Conservation (phyloP, 768 basidiomycete species). For the Gautieria morchelliformis region DNA sequence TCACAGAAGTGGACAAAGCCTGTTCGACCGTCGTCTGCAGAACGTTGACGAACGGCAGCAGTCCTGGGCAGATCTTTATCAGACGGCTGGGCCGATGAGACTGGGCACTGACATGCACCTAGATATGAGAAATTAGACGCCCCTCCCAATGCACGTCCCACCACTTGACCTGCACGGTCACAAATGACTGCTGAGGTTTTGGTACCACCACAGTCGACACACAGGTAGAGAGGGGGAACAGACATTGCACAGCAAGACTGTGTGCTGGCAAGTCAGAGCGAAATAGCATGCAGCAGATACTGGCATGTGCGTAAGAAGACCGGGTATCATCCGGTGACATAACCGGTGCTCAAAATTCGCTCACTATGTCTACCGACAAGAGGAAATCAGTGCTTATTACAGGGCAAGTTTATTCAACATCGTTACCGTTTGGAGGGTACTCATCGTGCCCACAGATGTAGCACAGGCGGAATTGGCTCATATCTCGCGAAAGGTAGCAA, state of each 20-base stretch:
- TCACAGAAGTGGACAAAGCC: conserved; percentile 18
- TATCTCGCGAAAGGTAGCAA: conserved; percentile 1
- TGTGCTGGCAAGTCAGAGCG: too few species aligned
- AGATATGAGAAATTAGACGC: conserved; percentile 85
- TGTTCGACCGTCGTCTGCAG: not conserved
- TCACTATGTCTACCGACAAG: not conserved
- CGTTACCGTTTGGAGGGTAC: not conserved
- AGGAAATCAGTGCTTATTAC: conserved; percentile 4
- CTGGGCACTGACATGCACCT: conserved; percentile 19
- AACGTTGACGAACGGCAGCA: conserved; percentile 10
- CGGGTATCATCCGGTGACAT: too few species aligned
- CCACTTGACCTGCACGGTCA: conserved; percentile 43
- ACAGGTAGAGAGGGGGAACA: conserved; percentile 43
- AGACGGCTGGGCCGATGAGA: not conserved
- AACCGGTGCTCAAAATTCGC: too few species aligned
- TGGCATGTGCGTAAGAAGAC: too few species aligned
- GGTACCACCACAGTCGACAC: conserved; percentile 82
- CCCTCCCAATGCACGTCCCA: conserved; percentile 61
- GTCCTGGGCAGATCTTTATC: not conserved
- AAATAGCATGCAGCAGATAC: too few species aligned
- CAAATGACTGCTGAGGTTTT: conserved; percentile 76
- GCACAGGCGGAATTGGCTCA: conserved; percentile 8
- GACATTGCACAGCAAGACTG: not conserved
- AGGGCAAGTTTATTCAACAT: not conserved
- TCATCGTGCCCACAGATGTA: conserved; percentile 1